Percentiles rank a stretch among this genome's conserved stretches.
Evolutionary conservation across 2,329 filamentous ascomycete species (phyloP).

Genomic region (Neofusicoccum umdonicola): DNA sequence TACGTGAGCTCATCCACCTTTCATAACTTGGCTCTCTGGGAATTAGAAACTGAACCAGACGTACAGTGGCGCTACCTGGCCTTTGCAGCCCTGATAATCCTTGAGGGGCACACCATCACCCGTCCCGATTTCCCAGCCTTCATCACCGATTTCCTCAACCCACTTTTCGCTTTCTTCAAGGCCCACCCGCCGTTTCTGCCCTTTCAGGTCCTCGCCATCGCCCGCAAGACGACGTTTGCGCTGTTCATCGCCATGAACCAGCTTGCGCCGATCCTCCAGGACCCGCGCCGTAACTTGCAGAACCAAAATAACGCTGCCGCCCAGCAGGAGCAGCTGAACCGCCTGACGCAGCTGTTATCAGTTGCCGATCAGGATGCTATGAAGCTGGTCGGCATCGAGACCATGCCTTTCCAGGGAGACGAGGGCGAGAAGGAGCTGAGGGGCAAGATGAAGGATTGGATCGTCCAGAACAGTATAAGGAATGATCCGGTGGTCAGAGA

Average conservation of each 20-base stretch:
- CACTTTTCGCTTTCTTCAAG: conserved; percentile 41
- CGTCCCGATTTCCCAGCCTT: conserved; percentile 47
- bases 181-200: conserved; percentile 68
- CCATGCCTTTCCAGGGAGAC: conserved; percentile 78
- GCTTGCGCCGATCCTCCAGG: conserved; percentile 44
- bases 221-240: conserved; percentile 73
- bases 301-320: background rate
- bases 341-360: conserved; percentile 60
- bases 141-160: conserved; percentile 49
- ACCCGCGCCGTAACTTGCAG: background rate
- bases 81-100: conserved; percentile 53
- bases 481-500: conserved; percentile 78
- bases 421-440: conserved; percentile 62
- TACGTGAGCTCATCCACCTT: conserved; percentile 43
- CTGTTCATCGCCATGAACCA: conserved; percentile 21
- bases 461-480: conserved; percentile 81
- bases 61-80: conserved; percentile 50
- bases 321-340: conserved; percentile 63
- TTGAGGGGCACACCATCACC: conserved; percentile 59
- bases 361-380: conserved; percentile 67
- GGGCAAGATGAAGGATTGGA: conserved; percentile 76
- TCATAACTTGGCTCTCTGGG: background rate
- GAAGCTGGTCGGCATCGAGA: conserved; percentile 71
- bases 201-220: conserved; percentile 76
- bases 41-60: background rate